These are phyloP conservation scores for Penicillium lividum DNA, from an alignment of 495 filamentous ascomycete species.

Conservation along the genomic window DNA sequence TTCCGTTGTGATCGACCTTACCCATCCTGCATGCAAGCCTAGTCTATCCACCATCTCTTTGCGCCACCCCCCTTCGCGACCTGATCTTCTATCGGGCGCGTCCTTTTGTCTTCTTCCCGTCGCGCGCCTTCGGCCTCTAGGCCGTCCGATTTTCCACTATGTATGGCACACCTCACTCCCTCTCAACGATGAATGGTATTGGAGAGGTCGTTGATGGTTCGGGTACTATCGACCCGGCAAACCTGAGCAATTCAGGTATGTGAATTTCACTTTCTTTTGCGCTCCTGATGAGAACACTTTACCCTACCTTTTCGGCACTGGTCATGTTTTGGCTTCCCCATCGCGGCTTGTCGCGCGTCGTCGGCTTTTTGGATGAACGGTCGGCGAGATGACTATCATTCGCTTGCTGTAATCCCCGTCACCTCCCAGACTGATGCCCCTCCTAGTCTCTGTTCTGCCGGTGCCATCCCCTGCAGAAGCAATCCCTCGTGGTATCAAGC, in stretches of 20 bases:
- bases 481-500: slow-evolving; percentile 80
- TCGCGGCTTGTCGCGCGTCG: slow-evolving; percentile 12
- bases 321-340: not conserved
- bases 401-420: slow-evolving; percentile 13
- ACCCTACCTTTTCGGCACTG: not conserved
- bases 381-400: not conserved
- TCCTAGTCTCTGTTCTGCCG: slow-evolving; percentile 47
- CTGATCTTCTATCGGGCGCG: slow-evolving; percentile 12
- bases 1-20: slow-evolving; percentile 23
- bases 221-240: slow-evolving; percentile 80
- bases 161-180: slow-evolving; percentile 58
- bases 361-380: not conserved
- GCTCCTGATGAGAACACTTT: slow-evolving; percentile 2
- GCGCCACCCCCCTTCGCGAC: slow-evolving; percentile 27
- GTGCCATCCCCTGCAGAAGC: slow-evolving; percentile 45
- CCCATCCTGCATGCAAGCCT: slow-evolving; percentile 28
- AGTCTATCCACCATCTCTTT: slow-evolving; percentile 25
- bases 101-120: slow-evolving; percentile 22
- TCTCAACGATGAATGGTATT: slow-evolving; percentile 60
- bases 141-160: slow-evolving; percentile 40
- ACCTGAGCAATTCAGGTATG: slow-evolving; percentile 65
- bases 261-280: slow-evolving; percentile 14
- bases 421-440: slow-evolving; percentile 43
- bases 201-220: slow-evolving; percentile 69
- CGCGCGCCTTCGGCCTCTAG: slow-evolving; percentile 41